phyloP scores from a whole-genome alignment of 495 filamentous ascomycete species.

The Lophiotrema nucula region DNA sequence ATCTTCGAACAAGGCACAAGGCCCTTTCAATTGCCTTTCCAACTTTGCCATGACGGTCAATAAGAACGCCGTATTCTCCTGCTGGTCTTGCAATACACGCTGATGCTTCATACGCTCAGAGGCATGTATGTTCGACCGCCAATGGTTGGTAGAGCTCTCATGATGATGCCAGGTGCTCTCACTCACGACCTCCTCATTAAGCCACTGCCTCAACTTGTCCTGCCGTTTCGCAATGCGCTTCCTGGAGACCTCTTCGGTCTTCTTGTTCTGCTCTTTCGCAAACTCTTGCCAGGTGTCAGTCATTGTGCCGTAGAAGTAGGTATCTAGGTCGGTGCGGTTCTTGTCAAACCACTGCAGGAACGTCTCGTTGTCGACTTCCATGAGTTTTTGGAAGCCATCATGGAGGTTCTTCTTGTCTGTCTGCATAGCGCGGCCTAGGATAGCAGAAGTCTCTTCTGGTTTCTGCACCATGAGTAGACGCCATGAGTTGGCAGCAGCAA shows the following conservation, averaged over 20 bases:
- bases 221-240: constrained; percentile 67
- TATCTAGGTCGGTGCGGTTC: constrained; percentile 75
- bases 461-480: constrained; percentile 91
- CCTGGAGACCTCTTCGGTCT: constrained; percentile 68
- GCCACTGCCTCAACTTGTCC: constrained; percentile 79
- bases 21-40: constrained; percentile 68
- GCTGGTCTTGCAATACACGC: constrained; percentile 80
- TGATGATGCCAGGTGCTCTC: constrained; percentile 75
- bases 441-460: constrained; percentile 70
- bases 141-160: constrained; percentile 78
- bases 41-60: constrained; percentile 70
- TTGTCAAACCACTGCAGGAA: constrained; percentile 88
- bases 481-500: constrained; percentile 79
- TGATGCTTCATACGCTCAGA: constrained; percentile 91
- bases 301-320: constrained; percentile 73
- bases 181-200: constrained; percentile 59
- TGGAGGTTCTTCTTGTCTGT: constrained; percentile 70
- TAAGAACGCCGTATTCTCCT: constrained; percentile 78
- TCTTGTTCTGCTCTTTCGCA: constrained; percentile 72
- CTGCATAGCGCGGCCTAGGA: constrained; percentile 67
- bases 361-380: constrained; percentile 79
- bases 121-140: constrained; percentile 90
- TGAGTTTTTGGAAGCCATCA: constrained; percentile 76
- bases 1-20: constrained; percentile 74
- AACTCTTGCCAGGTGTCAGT: constrained; percentile 83